phyloP scores from a whole-genome alignment of 176 grass and related monocot genomes.

The Rhipidocladum racemiflorum region DNA sequence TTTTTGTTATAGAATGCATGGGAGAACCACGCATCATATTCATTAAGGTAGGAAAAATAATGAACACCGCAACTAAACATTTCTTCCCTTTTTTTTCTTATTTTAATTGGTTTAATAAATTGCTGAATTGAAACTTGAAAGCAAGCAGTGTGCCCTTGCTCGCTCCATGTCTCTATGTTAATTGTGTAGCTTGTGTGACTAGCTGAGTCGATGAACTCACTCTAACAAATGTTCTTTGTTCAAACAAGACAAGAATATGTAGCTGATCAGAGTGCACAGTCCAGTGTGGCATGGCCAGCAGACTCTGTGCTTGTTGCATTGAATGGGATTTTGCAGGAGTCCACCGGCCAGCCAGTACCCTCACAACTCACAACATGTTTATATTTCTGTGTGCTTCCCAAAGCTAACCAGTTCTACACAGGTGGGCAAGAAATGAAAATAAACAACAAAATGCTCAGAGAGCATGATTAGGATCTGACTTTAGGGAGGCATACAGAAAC shows the following conservation, averaged over 20 bases:
- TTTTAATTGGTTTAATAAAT: too few relatives aligned
- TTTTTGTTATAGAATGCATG: too few relatives aligned
- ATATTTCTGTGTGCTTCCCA: not conserved
- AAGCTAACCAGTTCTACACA: not conserved
- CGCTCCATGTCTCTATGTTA: too few relatives aligned
- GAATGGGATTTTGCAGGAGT: not conserved
- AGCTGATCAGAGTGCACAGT: not conserved
- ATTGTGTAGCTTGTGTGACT: too few relatives aligned
- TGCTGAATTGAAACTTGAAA: too few relatives aligned
- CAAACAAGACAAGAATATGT: not conserved
- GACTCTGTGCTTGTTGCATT: not conserved
- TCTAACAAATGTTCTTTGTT: not conserved
- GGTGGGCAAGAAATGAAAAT: not conserved
- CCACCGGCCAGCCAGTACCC: not conserved
- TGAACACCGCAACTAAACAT: too few relatives aligned
- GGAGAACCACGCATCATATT: too few relatives aligned
- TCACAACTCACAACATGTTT: not conserved
- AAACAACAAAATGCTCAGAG: not conserved
- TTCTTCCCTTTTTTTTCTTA: too few relatives aligned
- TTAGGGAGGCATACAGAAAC: not conserved
- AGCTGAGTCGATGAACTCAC: not conserved
- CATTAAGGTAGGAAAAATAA: too few relatives aligned
- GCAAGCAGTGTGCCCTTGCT: too few relatives aligned
- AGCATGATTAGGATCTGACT: conserved; percentile 8
- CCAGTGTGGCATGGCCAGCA: not conserved